Base-by-base conservation (phyloP, 371 early-diverging fungal genomes). In the Chytridiales sp. region DNA sequence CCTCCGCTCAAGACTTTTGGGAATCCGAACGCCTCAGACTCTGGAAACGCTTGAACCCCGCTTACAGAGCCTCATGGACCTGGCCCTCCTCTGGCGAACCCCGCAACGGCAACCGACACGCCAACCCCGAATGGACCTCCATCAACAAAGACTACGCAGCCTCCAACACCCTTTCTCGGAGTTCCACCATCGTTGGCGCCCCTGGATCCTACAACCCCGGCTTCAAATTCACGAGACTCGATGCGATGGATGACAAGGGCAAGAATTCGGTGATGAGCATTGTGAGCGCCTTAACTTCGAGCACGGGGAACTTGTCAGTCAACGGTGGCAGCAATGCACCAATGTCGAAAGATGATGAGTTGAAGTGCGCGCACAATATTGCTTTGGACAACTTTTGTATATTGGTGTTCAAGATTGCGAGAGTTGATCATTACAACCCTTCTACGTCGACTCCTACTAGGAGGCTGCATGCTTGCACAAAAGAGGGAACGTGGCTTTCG, bases 361-460 rank as follows among this genome's bases (percentile, higher is more conserved):
- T 63, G 44, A 44, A 47, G 24, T 58, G 53, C 48, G 52, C 73
- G 49, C 86, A 88, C 67, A 85, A 86, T 59, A 73, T 80, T 52
- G 89, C 90, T 0, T 66, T 85, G 66, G 89, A 88, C 61, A 87
- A 88, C 52, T 88, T 87, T 70, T 86, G 87, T 62, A 58, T 90
- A 36, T 56, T 90, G 50, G 73, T 87, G 0, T 88, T 83, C 62
- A 87, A 87, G 60, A 77, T 85, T 0, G 70, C 69, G 43, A 79
- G 77, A 48, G 87, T 90, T 1, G 85, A 85, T 26, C 79, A 87
- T 53, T 73, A 1, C 17, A 54, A 19, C 30, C 24, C 19, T 24
- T 30, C 24, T 15, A 40, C n/a, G 30, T 39, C 29, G 13, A n/a
- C n/a, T n/a, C n/a, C n/a, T n/a, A n/a, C n/a, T n/a, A n/a, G n/a